These are phyloP conservation scores for Mesembryanthemum crystallinum DNA, from an alignment of 148 eudicot genomes.

Conservation along the genomic window DNA sequence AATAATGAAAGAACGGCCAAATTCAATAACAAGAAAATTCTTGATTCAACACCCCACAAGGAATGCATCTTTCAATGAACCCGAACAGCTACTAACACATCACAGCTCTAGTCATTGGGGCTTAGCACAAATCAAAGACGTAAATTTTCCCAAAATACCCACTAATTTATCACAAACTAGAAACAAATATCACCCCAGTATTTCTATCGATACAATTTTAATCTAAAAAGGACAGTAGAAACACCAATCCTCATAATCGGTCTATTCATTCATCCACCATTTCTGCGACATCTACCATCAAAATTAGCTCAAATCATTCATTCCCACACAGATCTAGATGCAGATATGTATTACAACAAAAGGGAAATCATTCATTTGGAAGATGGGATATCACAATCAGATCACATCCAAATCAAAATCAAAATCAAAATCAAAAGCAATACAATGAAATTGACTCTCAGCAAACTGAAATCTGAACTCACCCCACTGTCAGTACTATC, in stretches of 20 bases:
- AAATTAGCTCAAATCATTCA: slow-evolving; percentile 1
- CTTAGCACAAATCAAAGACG: neutral
- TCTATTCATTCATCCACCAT: slow-evolving; percentile 4
- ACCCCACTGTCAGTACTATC: slow-evolving; percentile 81
- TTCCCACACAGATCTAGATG: slow-evolving; percentile 8
- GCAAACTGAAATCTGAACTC: slow-evolving; percentile 18
- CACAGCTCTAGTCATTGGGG: no score
- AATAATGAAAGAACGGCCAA: neutral
- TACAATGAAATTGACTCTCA: slow-evolving; percentile 6
- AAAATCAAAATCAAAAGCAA: slow-evolving; percentile 20
- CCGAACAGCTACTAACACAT: no score
- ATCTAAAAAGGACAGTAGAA: neutral
- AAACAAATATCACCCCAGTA: neutral
- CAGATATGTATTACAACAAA: neutral
- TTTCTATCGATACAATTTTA: neutral
- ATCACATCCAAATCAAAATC: neutral
- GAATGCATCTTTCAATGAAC: neutral
- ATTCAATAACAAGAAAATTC: neutral
- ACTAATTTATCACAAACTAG: neutral
- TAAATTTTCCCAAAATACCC: neutral
- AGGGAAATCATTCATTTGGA: neutral
- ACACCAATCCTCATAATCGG: neutral
- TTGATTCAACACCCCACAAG: neutral
- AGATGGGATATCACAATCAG: neutral
- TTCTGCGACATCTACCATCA: neutral